These are phyloP conservation scores for Favolaschia claudopus DNA, from an alignment of 768 basidiomycete species.

Conservation along the genomic window DNA sequence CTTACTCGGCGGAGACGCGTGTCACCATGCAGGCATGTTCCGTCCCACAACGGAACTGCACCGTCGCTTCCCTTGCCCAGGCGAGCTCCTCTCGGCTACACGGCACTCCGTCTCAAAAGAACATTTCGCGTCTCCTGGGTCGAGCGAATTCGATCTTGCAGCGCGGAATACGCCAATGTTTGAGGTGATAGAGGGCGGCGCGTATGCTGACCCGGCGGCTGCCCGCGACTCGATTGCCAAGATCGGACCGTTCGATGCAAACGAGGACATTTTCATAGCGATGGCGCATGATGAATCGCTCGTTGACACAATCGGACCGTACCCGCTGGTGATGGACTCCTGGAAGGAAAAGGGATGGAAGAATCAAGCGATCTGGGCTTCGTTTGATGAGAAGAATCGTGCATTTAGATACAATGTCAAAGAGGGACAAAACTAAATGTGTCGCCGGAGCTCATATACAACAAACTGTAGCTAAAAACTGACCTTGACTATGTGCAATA, in stretches of 20 bases:
- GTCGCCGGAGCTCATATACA: no score
- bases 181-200: constrained; percentile 1
- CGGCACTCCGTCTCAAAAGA: constrained; percentile 9
- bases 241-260: constrained; percentile 25
- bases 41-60: constrained; percentile 30
- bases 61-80: constrained; percentile 22
- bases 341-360: constrained; percentile 33
- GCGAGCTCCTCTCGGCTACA: constrained; percentile 3
- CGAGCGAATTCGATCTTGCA: constrained; percentile 9
- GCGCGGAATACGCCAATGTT: constrained; percentile 14
- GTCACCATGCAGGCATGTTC: constrained; percentile 31
- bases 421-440: no score
- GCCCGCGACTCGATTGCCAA: constrained; percentile 18
- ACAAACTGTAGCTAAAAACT: no score
- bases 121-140: constrained; percentile 11
- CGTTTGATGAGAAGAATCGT: constrained; percentile 19
- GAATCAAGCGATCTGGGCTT: constrained; percentile 18
- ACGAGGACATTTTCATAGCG: constrained; percentile 26
- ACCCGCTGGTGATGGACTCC: constrained; percentile 15
- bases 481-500: no score
- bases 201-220: constrained; percentile 8
- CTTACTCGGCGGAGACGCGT: constrained; percentile 30
- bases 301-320: constrained; percentile 14
- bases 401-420: constrained; percentile 8
- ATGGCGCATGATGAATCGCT: constrained; percentile 29